Base-by-base conservation (phyloP, 495 filamentous ascomycete species). In the Amniculicola lignicola region DNA sequence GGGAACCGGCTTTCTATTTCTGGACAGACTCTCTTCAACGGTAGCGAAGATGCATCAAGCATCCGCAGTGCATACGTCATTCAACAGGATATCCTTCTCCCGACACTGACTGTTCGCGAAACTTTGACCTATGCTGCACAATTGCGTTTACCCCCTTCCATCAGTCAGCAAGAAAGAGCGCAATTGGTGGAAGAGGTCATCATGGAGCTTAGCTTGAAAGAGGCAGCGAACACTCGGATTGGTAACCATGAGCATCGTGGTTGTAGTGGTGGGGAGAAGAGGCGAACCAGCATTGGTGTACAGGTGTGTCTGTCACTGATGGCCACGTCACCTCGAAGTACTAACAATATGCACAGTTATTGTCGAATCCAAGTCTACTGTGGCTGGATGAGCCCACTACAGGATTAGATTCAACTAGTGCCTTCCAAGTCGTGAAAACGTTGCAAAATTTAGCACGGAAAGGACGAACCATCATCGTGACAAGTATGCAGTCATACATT, bases 311-410 rank as follows among this genome's bases (percentile, higher is more conserved):
- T 31, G 11, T 14, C 15, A 14, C 15, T 21, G 28, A 11, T 10
- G 15, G 3, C 21, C 39, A 11, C 33, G 5, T 31, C 19, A 9
- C 25, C 18, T 3, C 5, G 12, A 22, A 24, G 25, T 19, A 28
- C 37, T 42, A 41, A 6, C 21, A n/a, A 18, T 15, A 24, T 19
- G 16, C 44, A 21, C 24, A 65, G 62, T 38, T 65, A 33, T 72
- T 90, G 25, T 78, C 85, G 1, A 90, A 88, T 60, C 86, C 86
- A 2, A 87, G 82, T 12, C 79, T 89, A 5, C 62, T 90, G 7
- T 89, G 88, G 61, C 75, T 86, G 12, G 86, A 90, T 49, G 86
- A 90, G 59, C 85, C 86, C 0, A 90, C 86, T 0, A 88, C 86
- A 16, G 86, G 85, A 0, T 71, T 89, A 10, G 86, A 89, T 70